Conservation (phyloP, 805 yeast species). For the Blastobotrys mokoenaii region DNA sequence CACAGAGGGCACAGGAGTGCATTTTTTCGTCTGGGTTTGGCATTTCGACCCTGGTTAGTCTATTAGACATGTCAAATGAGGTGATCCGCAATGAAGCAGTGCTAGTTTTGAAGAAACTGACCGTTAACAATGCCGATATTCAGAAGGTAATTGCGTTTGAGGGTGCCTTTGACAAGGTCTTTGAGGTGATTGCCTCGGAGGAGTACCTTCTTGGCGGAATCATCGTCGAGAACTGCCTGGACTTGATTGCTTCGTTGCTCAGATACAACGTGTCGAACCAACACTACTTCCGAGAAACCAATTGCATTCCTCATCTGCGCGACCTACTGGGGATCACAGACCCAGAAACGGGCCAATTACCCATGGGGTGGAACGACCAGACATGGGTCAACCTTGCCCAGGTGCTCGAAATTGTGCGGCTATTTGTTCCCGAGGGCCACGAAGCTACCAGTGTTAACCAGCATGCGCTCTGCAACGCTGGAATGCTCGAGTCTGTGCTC, state of each 20-base stretch:
- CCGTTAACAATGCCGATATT: slow-evolving; percentile 70
- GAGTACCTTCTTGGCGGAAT: slow-evolving; percentile 86
- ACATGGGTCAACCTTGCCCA: slow-evolving; percentile 56
- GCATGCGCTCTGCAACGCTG: slow-evolving; percentile 46
- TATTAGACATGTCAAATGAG: slow-evolving; percentile 53
- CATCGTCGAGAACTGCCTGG: slow-evolving; percentile 84
- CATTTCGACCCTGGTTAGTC: slow-evolving; percentile 59
- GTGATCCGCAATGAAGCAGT: slow-evolving; percentile 83
- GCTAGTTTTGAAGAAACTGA: slow-evolving; percentile 72
- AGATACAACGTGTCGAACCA: slow-evolving; percentile 86
- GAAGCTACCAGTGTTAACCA: slow-evolving; percentile 59
- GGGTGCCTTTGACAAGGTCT: slow-evolving; percentile 76
- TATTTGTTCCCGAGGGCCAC: slow-evolving; percentile 67
- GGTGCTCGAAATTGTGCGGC: slow-evolving; percentile 61
- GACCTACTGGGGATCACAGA: slow-evolving; percentile 47
- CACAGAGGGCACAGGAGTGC: slow-evolving; percentile 62
- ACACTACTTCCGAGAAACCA: slow-evolving; percentile 77
- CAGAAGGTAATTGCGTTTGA: slow-evolving; percentile 94
- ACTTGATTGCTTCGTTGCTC: slow-evolving; percentile 62
- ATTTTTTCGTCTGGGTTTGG: slow-evolving; percentile 71
- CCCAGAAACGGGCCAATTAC: slow-evolving; percentile 3
- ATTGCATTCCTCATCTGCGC: slow-evolving; percentile 60
- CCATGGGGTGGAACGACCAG: slow-evolving; percentile 71
- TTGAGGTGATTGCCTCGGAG: slow-evolving; percentile 72
- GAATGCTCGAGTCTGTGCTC: slow-evolving; percentile 56